Conservation (phyloP, 305 asterid species). For the Solanum hybrid region DNA sequence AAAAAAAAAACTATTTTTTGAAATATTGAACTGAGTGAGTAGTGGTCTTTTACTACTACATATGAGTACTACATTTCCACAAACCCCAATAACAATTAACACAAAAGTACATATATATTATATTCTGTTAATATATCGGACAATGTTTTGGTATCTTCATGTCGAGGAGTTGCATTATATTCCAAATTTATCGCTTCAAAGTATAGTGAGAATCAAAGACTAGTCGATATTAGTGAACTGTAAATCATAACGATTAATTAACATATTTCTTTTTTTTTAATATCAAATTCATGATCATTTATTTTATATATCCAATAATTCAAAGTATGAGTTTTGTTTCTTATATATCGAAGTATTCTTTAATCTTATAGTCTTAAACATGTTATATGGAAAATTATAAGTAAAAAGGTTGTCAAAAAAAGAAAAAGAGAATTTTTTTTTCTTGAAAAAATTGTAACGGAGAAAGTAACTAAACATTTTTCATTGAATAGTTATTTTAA, state of each 20-base stretch:
- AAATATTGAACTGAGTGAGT: neutral
- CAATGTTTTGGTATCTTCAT: conserved; percentile 3
- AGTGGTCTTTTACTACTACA: neutral
- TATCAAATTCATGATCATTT: neutral
- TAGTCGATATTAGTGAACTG: neutral
- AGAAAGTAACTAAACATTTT: no score
- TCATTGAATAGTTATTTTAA: no score
- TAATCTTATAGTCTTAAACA: no score
- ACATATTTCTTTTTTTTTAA: no score
- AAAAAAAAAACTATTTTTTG: no score
- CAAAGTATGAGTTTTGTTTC: neutral
- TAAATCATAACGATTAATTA: neutral
- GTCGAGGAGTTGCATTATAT: neutral
- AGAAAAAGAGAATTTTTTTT: no score
- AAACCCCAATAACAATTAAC: neutral
- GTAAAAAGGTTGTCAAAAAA: neutral
- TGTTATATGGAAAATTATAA: no score
- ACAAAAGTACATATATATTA: neutral
- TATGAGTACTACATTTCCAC: neutral
- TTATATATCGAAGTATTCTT: neutral
- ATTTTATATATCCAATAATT: neutral
- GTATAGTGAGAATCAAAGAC: neutral
- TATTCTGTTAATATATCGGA: neutral
- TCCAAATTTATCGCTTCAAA: neutral
- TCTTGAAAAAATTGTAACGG: no score